phyloP scores from a whole-genome alignment of 192 early-diverging fungal species.

The Dissophora ornata region DNA sequence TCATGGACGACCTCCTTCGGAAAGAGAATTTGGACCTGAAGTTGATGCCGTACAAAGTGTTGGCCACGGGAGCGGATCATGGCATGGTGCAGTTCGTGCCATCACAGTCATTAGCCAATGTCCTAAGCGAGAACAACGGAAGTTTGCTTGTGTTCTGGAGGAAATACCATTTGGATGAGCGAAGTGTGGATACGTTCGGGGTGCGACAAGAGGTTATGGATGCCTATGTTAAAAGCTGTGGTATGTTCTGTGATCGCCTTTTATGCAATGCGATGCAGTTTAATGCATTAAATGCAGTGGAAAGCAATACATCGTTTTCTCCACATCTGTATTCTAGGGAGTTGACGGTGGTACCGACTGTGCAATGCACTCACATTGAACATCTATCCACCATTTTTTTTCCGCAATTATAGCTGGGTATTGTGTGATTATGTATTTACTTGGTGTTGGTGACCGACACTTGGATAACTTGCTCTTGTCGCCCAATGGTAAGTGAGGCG shows the following conservation, averaged over 20 bases:
- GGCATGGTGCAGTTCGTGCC: constrained; percentile 96
- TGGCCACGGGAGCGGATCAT: constrained; percentile 95
- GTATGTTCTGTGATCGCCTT: constrained; percentile 65
- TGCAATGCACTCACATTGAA: too few relatives aligned
- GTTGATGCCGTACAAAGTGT: constrained; percentile 94
- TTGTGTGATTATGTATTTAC: constrained; percentile 97
- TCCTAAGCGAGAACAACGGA: constrained; percentile 87
- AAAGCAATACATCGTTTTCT: too few relatives aligned
- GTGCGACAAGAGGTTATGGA: constrained; percentile 87
- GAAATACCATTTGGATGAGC: constrained; percentile 75
- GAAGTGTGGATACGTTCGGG: constrained; percentile 68
- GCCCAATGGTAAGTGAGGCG: constrained; percentile 78
- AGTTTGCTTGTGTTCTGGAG: constrained; percentile 86
- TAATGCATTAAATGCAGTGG: not conserved
- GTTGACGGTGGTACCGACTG: too few relatives aligned
- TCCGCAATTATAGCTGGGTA: constrained; percentile 81
- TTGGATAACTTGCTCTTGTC: constrained; percentile 96
- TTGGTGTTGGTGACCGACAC: constrained; percentile 98
- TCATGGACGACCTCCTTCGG: constrained; percentile 95
- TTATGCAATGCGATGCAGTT: not conserved
- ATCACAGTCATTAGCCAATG: constrained; percentile 88
- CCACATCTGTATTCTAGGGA: too few relatives aligned
- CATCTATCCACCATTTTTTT: too few relatives aligned
- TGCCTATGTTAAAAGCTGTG: constrained; percentile 95
- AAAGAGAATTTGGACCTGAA: constrained; percentile 97